Base-by-base conservation (phyloP, 176 grass and related monocot species). In the Areca catechu region DNA sequence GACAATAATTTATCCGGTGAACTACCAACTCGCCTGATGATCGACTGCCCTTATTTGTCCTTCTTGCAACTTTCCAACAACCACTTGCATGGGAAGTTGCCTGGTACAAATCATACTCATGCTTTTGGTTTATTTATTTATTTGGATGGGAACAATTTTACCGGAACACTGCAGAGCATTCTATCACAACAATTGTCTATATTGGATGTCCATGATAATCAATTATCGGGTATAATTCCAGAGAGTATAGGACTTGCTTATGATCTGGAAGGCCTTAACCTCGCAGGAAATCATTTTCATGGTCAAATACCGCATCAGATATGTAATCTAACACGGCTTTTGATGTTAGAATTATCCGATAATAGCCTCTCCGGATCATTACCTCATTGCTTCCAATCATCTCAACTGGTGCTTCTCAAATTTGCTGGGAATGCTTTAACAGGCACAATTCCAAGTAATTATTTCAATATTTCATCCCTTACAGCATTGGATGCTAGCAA, bases 1-100 rank as follows among this genome's bases (percentile, higher is more conserved):
- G 16, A 73, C 6, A 83, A 82, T 16, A 68, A 47, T 0, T 23
- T 83, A 20, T 48, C 9, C 19, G 80, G 80, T 7, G 24, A 47
- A 61, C 6, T 77, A 5, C 61, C 68, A 2, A 0, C 24, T 6
- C 64, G 62, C 55, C 16, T 77, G 3, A 47, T 76, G 20, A 48
- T 15, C 24, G 5, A 55, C 16, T 7, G 3, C 60, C 16, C 17
- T 0, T 7, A 0, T 15, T 3, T 71, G 5, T n/a, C n/a, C n/a
- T n/a, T n/a, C n/a, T n/a, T n/a, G n/a, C n/a, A n/a, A n/a, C n/a
- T n/a, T n/a, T n/a, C n/a, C n/a, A n/a, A n/a, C n/a, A n/a, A n/a
- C n/a, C n/a, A n/a, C n/a, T n/a, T n/a, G n/a, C n/a, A n/a, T n/a
- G n/a, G n/a, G n/a, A n/a, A 1, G 10, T 43, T 81, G 5, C 28